phyloP scores from a whole-genome alignment of 164 flowering plant species.

The Santalum album region DNA sequence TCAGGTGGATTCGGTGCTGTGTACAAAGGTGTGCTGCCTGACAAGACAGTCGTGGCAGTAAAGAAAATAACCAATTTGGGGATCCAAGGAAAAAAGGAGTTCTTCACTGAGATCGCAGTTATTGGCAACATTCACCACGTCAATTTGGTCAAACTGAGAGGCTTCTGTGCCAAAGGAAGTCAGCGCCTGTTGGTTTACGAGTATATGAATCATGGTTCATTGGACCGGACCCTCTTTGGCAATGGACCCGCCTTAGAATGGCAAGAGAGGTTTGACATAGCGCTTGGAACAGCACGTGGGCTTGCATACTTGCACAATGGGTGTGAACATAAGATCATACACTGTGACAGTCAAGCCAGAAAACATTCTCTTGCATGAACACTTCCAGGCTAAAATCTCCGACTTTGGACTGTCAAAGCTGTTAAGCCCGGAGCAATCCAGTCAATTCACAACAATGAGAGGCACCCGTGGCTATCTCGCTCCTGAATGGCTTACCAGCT shows the following conservation, averaged over 20 bases:
- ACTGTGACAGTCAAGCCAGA: constrained; percentile 37
- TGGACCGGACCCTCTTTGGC: constrained; percentile 20
- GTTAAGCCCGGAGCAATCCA: constrained; percentile 15
- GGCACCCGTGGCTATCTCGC: constrained; percentile 23
- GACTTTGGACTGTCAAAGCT: constrained; percentile 31
- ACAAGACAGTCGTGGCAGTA: constrained; percentile 10
- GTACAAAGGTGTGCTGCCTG: constrained; percentile 20
- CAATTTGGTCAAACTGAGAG: constrained; percentile 25
- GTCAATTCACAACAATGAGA: constrained; percentile 11
- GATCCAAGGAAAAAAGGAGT: constrained; percentile 22
- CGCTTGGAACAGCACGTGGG: constrained; percentile 30
- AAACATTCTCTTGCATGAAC: constrained; percentile 24
- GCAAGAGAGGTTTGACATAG: constrained; percentile 20
- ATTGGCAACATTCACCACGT: constrained; percentile 32
- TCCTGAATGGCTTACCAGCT: constrained; percentile 26
- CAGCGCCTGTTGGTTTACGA: constrained; percentile 35
- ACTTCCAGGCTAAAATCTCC: constrained; percentile 14
- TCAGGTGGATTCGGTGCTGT: constrained; percentile 26
- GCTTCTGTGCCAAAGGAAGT: constrained; percentile 32
- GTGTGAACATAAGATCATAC: constrained; percentile 31
- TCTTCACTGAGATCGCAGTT: constrained; percentile 21
- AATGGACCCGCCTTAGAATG: constrained; percentile 23
- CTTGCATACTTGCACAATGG: constrained; percentile 33
- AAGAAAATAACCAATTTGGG: constrained; percentile 21
- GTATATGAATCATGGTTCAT: constrained; percentile 28